These are phyloP conservation scores for Anthracocystis setariae DNA, from an alignment of 1,284 basidiomycete genomes.

Conservation along the genomic window DNA sequence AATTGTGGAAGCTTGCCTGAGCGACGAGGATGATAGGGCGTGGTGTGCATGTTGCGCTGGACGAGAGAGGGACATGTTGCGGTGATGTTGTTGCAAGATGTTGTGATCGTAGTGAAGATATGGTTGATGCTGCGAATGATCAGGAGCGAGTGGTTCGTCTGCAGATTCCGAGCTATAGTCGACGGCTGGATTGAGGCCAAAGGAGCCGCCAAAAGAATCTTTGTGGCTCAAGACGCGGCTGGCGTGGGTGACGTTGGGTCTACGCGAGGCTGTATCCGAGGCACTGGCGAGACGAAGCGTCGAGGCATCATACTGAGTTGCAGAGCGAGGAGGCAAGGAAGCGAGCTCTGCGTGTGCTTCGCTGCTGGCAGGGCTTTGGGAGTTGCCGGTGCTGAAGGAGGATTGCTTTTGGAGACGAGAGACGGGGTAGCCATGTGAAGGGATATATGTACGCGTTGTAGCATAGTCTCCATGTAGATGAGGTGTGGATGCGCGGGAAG, in stretches of 20 bases:
- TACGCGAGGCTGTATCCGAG: conserved; percentile 15
- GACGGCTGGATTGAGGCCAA: conserved; percentile 12
- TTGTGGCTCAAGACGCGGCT: conserved; percentile 38
- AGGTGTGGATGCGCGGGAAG: conserved; percentile 31
- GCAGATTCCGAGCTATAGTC: conserved; percentile 21
- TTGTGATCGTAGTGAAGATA: not conserved
- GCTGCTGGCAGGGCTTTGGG: conserved; percentile 33
- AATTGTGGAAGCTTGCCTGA: not conserved
- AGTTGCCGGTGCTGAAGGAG: conserved; percentile 34
- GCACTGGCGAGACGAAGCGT: conserved; percentile 12
- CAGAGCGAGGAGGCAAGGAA: conserved; percentile 12
- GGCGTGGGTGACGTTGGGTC: conserved; percentile 21
- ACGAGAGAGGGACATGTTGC: conserved; percentile 21
- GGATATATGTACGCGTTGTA: conserved; percentile 27
- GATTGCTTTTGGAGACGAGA: conserved; percentile 33
- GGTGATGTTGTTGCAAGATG: conserved; percentile 19
- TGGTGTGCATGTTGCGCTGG: conserved; percentile 12
- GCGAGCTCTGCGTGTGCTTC: conserved; percentile 39
- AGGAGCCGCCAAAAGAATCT: conserved; percentile 45
- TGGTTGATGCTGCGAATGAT: conserved; percentile 2
- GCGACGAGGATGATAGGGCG: not conserved
- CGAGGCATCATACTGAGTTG: conserved; percentile 13
- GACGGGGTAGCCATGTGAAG: conserved; percentile 19
- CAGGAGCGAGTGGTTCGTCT: conserved; percentile 10
- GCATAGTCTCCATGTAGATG: conserved; percentile 32